Evolutionary conservation across 2,329 filamentous ascomycete genomes (phyloP), one percentile per base, ranked within the genome.

Genomic region (Triangularia verruculosa): DNA sequence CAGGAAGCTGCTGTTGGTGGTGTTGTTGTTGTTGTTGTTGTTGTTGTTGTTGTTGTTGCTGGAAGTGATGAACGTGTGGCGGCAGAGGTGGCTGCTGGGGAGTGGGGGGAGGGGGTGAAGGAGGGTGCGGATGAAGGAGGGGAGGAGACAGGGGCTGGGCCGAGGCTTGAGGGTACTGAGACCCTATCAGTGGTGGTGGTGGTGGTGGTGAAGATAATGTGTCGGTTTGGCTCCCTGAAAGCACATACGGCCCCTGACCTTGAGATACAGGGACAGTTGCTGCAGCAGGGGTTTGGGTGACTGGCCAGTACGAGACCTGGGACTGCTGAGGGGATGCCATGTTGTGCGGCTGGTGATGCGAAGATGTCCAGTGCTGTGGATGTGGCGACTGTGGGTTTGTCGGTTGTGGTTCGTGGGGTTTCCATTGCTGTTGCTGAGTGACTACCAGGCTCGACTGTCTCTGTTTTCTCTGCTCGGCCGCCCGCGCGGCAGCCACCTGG

Each of bases 401-500:
- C 30, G 27, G 6, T 17, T 57, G 53, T 28, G 53, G 53, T 15
- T 56, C n/a, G 12, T 8, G 25, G n/a, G 28, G 56, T 57, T 57
- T 28, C 28, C 32, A 30, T 34, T 30, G 55, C 15, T 57, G 55
- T 39, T 57, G 57, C 25, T 25, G 57, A 22, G 57, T 17, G 9
- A 2, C 30, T n/a, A 28, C 34, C 9, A 51, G 25, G 12, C 32
- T 25, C 1, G 60, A 6, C n/a, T 62, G 61, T 13, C 56, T 64
- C 39, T 66, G 66, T 15, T 61, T 61, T 27, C 62, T 61, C 55
- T 66, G 27, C 22, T 61, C 62, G 4, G 64, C 62, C 9, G 66
- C 63, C 32, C 64, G 63, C 12, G 27, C n/a, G n/a, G 68, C 63
- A 17, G 64, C 65, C 9, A 51, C 24, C 30, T 67, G 64, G 2